Evolutionary conservation across 495 filamentous ascomycete genomes (phyloP).

Genomic region (Tricharina praecox): DNA sequence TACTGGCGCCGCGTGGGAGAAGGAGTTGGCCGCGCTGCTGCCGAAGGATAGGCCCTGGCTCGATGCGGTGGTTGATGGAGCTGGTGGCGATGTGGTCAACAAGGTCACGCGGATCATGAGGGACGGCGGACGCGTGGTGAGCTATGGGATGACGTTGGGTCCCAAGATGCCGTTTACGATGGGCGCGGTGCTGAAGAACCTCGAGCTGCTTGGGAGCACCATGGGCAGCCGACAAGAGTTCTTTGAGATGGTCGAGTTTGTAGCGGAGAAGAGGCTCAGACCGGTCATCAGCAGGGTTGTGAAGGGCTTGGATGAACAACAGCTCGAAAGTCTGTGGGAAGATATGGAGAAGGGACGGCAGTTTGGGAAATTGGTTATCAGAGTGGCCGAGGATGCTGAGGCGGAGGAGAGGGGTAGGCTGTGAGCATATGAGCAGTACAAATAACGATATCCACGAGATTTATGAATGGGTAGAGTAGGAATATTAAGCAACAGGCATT

Average conservation of each 20-base stretch:
- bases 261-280: slow-evolving; percentile 42
- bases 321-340: slow-evolving; percentile 51
- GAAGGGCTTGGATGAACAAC: slow-evolving; percentile 46
- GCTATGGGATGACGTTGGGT: slow-evolving; percentile 63
- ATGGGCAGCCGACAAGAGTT: slow-evolving; percentile 68
- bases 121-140: slow-evolving; percentile 45
- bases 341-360: slow-evolving; percentile 60
- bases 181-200: slow-evolving; percentile 54
- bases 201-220: slow-evolving; percentile 43
- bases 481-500: no score
- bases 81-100: slow-evolving; percentile 54
- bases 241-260: slow-evolving; percentile 58
- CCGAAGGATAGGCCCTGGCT: slow-evolving; percentile 42
- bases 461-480: no score
- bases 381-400: slow-evolving; percentile 23
- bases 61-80: slow-evolving; percentile 60
- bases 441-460: no score
- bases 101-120: slow-evolving; percentile 38
- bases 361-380: slow-evolving; percentile 61
- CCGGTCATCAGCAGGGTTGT: slow-evolving; percentile 48
- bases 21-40: slow-evolving; percentile 40
- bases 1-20: slow-evolving; percentile 50
- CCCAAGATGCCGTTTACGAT: slow-evolving; percentile 59
- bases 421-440: no score
- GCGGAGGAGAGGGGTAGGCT: slow-evolving; percentile 2